phyloP scores from a whole-genome alignment of 2,329 filamentous ascomycete species.

The Plenodomus tracheiphilus region DNA sequence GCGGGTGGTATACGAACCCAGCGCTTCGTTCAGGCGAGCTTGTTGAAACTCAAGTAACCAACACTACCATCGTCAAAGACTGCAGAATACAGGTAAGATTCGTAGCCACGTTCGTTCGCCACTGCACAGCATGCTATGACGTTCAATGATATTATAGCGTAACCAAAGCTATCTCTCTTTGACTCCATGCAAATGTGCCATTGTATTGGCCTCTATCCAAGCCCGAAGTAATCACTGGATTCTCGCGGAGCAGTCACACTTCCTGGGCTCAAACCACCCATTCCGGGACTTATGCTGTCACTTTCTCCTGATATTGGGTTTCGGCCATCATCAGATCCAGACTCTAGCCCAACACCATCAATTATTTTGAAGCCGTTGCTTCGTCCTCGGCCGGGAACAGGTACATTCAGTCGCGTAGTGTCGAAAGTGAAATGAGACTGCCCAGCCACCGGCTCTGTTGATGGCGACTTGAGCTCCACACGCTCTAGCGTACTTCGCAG shows the following conservation, averaged over 20 bases:
- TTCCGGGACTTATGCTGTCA: slow-evolving; percentile 20
- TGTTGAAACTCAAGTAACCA: no score
- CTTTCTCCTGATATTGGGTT: slow-evolving; percentile 15
- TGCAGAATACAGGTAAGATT: neutral
- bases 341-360: neutral
- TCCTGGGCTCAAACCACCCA: slow-evolving; percentile 14
- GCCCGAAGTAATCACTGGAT: slow-evolving; percentile 26
- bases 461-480: slow-evolving; percentile 42
- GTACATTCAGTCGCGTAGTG: slow-evolving; percentile 32
- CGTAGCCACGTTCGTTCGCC: neutral
- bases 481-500: slow-evolving; percentile 70
- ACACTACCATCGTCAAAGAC: no score
- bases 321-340: slow-evolving; percentile 3
- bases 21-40: no score
- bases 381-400: slow-evolving; percentile 10
- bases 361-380: slow-evolving; percentile 6
- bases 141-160: neutral
- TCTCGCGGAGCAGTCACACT: slow-evolving; percentile 10
- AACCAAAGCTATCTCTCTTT: neutral
- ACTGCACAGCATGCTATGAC: neutral
- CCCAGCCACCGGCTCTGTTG: slow-evolving; percentile 23
- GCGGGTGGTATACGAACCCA: slow-evolving; percentile 8
- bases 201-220: slow-evolving; percentile 5
- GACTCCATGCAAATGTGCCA: neutral
- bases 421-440: slow-evolving; percentile 41